These are phyloP conservation scores for Discostella stelligeroides DNA, from an alignment of 108 stramenopile genomes.

Conservation along the genomic window DNA sequence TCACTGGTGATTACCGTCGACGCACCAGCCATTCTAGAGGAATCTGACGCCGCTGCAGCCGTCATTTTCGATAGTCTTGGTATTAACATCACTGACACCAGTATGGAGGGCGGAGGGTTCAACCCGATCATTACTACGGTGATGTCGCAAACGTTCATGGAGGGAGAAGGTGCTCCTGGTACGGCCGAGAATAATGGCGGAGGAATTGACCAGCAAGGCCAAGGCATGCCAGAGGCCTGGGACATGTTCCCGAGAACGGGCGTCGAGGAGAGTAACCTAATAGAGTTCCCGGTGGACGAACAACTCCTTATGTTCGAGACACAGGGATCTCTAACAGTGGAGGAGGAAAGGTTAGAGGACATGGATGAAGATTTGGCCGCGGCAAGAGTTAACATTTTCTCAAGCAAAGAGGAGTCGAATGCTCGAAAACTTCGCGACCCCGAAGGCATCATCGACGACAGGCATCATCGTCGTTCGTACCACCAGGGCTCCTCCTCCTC, in stretches of 20 bases:
- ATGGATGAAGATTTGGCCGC: too few relatives aligned
- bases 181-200: neutral
- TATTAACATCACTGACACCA: neutral
- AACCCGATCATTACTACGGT: neutral
- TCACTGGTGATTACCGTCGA: neutral
- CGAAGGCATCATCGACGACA: neutral
- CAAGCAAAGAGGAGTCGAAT: too few relatives aligned
- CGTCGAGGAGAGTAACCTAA: too few relatives aligned
- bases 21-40: too few relatives aligned
- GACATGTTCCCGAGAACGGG: too few relatives aligned
- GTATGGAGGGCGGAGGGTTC: constrained; percentile 1
- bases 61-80: neutral
- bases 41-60: neutral
- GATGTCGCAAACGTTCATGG: neutral
- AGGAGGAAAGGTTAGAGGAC: too few relatives aligned
- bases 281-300: too few relatives aligned
- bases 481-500: neutral
- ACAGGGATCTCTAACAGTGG: too few relatives aligned
- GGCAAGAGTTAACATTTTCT: too few relatives aligned
- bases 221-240: too few relatives aligned
- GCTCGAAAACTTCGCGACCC: neutral
- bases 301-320: too few relatives aligned
- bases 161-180: neutral
- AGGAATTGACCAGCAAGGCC: too few relatives aligned
- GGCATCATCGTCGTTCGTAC: neutral